phyloP scores from a whole-genome alignment of 345 rosid genomes.

The Citrus sinensis region DVS_A1.0 CM039167.1:23150001-23150500 shows the following conservation, averaged over 20 bases:
- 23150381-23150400: too few species aligned
- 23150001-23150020: background rate
- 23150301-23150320: background rate
- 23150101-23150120: constrained; percentile 3
- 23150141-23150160: background rate
- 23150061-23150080: background rate
- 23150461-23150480: too few species aligned
- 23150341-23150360: too few species aligned
- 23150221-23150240: background rate
- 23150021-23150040: background rate
- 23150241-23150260: constrained; percentile 8
- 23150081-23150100: constrained; percentile 8
- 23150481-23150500: too few species aligned
- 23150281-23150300: background rate
- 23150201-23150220: background rate
- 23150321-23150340: background rate
- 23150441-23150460: too few species aligned
- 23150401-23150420: too few species aligned
- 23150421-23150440: too few species aligned
- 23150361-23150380: too few species aligned
- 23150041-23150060: background rate
- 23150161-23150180: constrained; percentile 7
- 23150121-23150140: constrained; percentile 10
- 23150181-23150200: constrained; percentile 9
- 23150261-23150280: background rate